Evolutionary conservation across 305 asterid species (phyloP), one percentile per base, ranked within the genome.

Genomic region (Fraxinus xanthoxyloides): DNA sequence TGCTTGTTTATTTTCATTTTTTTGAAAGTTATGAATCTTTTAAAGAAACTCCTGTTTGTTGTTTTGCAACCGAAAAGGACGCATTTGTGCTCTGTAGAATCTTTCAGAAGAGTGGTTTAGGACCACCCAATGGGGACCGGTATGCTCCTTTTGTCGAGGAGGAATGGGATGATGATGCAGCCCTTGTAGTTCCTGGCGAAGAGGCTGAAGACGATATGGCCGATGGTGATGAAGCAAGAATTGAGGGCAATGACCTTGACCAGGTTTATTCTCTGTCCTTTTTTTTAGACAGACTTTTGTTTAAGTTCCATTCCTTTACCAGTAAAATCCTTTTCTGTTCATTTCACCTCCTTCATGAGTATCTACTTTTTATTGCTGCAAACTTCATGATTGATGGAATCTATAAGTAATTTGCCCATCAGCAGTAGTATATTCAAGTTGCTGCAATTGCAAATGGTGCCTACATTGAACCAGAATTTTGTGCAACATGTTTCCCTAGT

Each of bases 71-170:
- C 80, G 79, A 88, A 85, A 87, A 95, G 98, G 97, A 95, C 87
- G 94, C 97, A 0, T 95, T 92, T 90, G 98, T 95, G 87, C 97
- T 95, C 0, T 95, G 98, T 86, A 89, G 98, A 86, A 93, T 95
- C 85, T 95, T 95, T 85, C 97, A 91, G 63, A 95, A 95, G 89
- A 93, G 98, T 87, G 98, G 98, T 48, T 61, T 95, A 4, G 98
- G 98, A 34, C 98, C 98, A 38, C 98, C 98, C 9, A 95, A 91
- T 75, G 98, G 97, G 35, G 95, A 93, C 83, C 92, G 98, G 13
- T 95, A 95, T 76, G 98, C 98, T 30, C 98, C 98, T 54, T 95
- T 95, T 84, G 70, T 93, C 24, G 98, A 95, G 76, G 98, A 95
- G 88, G 98, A 95, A 85, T 95, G 98, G 98, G 91, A 90, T 81